phyloP scores from a whole-genome alignment of 2,329 filamentous ascomycete genomes.

The Fusarium sp. region DNA sequence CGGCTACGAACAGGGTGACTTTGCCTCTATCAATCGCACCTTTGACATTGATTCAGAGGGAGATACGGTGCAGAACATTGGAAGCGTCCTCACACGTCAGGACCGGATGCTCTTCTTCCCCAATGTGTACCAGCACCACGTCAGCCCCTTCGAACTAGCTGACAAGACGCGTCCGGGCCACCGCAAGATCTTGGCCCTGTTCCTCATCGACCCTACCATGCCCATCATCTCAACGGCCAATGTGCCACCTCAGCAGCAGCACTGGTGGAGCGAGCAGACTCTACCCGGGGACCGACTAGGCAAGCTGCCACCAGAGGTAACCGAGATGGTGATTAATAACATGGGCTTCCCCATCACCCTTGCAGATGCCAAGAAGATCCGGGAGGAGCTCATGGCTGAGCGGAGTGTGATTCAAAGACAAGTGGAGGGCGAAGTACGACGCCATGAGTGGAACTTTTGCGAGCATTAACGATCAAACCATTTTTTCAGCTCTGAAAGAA shows the following conservation, averaged over 20 bases:
- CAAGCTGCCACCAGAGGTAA: slow-evolving; percentile 29
- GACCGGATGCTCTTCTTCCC: slow-evolving; percentile 68
- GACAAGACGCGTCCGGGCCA: slow-evolving; percentile 67
- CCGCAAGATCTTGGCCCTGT: slow-evolving; percentile 70
- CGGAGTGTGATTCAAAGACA: slow-evolving; percentile 13
- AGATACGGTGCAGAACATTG: slow-evolving; percentile 54
- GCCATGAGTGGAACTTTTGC: slow-evolving; percentile 33
- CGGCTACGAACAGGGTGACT: slow-evolving; percentile 50
- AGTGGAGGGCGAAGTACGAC: neutral
- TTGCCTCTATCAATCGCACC: slow-evolving; percentile 48
- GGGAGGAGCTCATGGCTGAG: slow-evolving; percentile 29
- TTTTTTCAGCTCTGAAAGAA: neutral
- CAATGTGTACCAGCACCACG: slow-evolving; percentile 65
- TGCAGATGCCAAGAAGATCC: slow-evolving; percentile 28
- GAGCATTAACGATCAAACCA: slow-evolving; percentile 19
- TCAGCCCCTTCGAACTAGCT: slow-evolving; percentile 62
- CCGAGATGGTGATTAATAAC: slow-evolving; percentile 26
- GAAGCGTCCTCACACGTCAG: slow-evolving; percentile 59
- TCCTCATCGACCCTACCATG: slow-evolving; percentile 68
- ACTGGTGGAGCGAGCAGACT: slow-evolving; percentile 50
- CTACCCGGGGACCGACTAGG: slow-evolving; percentile 5
- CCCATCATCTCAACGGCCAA: slow-evolving; percentile 59
- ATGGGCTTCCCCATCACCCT: slow-evolving; percentile 35
- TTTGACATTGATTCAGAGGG: slow-evolving; percentile 49
- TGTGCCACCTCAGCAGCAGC: slow-evolving; percentile 57